Percentiles rank a stretch among this genome's conserved stretches.
These are phyloP conservation scores for Russula earlei DNA, from an alignment of 768 basidiomycete species.

Conservation along the genomic window DNA sequence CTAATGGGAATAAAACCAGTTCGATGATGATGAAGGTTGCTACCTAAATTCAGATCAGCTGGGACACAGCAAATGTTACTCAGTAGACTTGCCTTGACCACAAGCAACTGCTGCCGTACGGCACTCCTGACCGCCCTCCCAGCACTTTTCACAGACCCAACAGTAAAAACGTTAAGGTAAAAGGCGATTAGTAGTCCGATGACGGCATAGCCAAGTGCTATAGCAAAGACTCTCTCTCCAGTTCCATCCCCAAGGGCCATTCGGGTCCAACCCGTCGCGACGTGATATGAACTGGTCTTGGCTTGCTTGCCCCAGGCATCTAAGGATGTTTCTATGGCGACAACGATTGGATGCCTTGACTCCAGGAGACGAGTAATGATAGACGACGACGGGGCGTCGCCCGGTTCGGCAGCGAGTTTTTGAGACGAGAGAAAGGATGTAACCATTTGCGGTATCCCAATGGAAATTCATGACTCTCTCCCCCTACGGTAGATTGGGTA, in stretches of 20 bases:
- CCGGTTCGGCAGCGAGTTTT: neutral
- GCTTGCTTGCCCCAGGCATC: conserved; percentile 50
- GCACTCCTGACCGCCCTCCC: conserved; percentile 65
- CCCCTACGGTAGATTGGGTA: neutral
- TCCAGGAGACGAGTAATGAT: conserved; percentile 30
- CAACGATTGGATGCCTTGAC: conserved; percentile 31
- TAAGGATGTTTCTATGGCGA: conserved; percentile 48
- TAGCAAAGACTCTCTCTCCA: conserved; percentile 56
- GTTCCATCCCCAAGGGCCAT: conserved; percentile 58
- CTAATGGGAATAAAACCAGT: conserved; percentile 79
- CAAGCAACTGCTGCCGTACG: conserved; percentile 73
- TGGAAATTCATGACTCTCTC: neutral
- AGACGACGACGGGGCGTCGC: conserved; percentile 1
- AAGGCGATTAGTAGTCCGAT: conserved; percentile 48
- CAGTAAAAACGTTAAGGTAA: conserved; percentile 67
- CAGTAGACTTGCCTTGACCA: conserved; percentile 60
- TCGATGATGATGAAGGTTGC: conserved; percentile 89
- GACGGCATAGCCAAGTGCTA: conserved; percentile 66
- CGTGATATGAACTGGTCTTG: conserved; percentile 30
- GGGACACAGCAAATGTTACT: neutral
- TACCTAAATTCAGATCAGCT: conserved; percentile 41
- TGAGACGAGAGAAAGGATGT: conserved; percentile 2
- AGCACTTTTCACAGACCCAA: conserved; percentile 65
- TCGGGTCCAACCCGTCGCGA: conserved; percentile 44
- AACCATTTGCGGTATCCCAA: conserved; percentile 6